Evolutionary conservation across 495 filamentous ascomycete species (phyloP), one percentile per base, ranked within the genome.

Genomic region (Trichocladium uniseriatum): DNA sequence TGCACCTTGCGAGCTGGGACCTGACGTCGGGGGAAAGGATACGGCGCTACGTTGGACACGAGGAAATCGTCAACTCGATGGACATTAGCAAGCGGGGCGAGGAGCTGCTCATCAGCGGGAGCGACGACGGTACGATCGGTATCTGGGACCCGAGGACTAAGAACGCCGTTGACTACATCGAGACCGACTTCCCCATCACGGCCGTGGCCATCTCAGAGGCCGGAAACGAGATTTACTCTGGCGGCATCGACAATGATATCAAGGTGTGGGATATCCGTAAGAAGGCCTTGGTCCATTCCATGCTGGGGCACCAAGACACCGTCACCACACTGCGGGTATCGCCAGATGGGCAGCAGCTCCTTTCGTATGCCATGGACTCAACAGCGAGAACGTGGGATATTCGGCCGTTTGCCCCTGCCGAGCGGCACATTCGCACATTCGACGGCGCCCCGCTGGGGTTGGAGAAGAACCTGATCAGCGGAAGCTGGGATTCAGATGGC

Each of bases 101-200:
- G 58, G 91, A 97, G 61, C 59, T 97, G 43, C 68, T 97, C 28
- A 76, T 95, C 39, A 94, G 84, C 56, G 92, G 82, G 9, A 88
- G 84, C 58, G 90, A 99, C 60, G 92, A 99, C 66, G 90, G 91
- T 6, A 86, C 80, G 57, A 89, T 97, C 52, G 90, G 89, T 22
- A 87, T 96, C 22, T 99, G 94, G 94, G 92, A 99, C 62, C 89
- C 92, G 31, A 78, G 94, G 48, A 86, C 90, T 50, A 99, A 96
- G 63, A 77, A 85, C 37, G 89, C 87, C 1, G 75, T 87, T 34
- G 86, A 94, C 52, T 92, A 84, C 61, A 80, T 97, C 43, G 79
- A 91, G 61, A 95, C 90, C 1, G 86, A 94, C 43, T 92, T 94
- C 43, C 92, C 94, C 6, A 82, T 99, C 54, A 96, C 91, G 0